Evolutionary conservation across 2,329 filamentous ascomycete species (phyloP), one percentile per base, ranked within the genome.

Genomic region (Sphaerulina vaccinii): DNA sequence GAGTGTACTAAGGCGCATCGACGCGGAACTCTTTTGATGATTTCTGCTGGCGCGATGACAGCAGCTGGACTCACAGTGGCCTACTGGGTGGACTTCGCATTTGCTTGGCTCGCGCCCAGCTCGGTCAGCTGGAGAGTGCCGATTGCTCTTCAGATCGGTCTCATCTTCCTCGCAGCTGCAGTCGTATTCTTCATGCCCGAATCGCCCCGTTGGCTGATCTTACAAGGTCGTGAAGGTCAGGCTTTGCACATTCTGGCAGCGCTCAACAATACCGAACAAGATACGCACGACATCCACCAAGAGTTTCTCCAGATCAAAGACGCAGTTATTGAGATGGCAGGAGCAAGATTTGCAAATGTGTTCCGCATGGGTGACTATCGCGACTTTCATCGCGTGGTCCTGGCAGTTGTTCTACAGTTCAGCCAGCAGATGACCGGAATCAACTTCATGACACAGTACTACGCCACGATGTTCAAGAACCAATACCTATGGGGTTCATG

Each of bases 171-270:
- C 11, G 58, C 59, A 9, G 51, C 62, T 8, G 43, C 53, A 24
- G 43, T 67, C 13, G 44, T 67, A 16, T 38, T 51, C 16, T 48
- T 59, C 32, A 61, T 68, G 47, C 65, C 66, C 1, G 67, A 69
- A 48, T 68, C 64, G 2, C 68, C 68, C 2, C 62, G 68, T 7
- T 70, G 79, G 77, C 70, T 84, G 5, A 75, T 83, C 21, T 64
- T 81, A 41, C 79, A 80, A 62, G 79, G 79, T 35, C 71, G 73
- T 11, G 77, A 81, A 54, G 74, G 80, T 16, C 74, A 79, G 57
- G 77, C 78, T 0, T 62, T 73, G 9, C 65, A 73, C 11, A 75
- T 80, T 2, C 63, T 80, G 23, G 67, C 65, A 2, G 75, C 74
- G 13, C 64, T 80, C 3, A 70, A 73, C 49, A 75, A 79, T 42